phyloP scores from a whole-genome alignment of 495 filamentous ascomycete species.

The Penicillium lividum region DNA sequence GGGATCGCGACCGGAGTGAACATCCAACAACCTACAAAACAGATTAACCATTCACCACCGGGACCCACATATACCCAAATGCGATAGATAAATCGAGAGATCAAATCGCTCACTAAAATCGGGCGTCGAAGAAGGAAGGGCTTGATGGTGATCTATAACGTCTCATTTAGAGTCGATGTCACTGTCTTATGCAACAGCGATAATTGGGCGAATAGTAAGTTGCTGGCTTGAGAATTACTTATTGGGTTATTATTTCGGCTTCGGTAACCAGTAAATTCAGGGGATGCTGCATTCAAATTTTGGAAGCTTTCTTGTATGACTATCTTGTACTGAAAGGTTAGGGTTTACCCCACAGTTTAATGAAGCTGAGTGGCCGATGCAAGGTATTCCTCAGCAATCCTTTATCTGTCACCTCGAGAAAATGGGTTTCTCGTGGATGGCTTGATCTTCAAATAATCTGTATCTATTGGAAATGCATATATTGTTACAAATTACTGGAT shows the following conservation, averaged over 20 bases:
- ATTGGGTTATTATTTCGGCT: background rate
- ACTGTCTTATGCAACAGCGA: background rate
- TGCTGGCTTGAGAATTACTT: background rate
- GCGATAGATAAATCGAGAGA: background rate
- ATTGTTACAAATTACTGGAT: no score
- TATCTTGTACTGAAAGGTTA: no score
- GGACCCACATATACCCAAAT: background rate
- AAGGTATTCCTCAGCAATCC: no score
- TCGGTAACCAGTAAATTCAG: background rate
- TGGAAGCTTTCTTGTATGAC: no score
- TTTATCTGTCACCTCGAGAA: no score
- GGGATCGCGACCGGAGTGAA: background rate
- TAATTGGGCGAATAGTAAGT: background rate
- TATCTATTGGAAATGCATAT: no score
- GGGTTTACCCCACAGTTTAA: no score
- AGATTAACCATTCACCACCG: background rate
- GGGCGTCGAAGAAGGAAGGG: background rate
- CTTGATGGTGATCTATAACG: background rate
- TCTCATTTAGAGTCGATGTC: conserved; percentile 11
- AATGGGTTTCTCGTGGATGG: no score
- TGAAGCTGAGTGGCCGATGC: no score
- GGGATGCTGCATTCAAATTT: background rate
- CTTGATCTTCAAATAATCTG: no score
- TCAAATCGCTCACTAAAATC: background rate
- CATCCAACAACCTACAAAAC: background rate